These are phyloP conservation scores for Amanita fuliginea DNA, from an alignment of 768 basidiomycete genomes.

Conservation along the genomic window DNA sequence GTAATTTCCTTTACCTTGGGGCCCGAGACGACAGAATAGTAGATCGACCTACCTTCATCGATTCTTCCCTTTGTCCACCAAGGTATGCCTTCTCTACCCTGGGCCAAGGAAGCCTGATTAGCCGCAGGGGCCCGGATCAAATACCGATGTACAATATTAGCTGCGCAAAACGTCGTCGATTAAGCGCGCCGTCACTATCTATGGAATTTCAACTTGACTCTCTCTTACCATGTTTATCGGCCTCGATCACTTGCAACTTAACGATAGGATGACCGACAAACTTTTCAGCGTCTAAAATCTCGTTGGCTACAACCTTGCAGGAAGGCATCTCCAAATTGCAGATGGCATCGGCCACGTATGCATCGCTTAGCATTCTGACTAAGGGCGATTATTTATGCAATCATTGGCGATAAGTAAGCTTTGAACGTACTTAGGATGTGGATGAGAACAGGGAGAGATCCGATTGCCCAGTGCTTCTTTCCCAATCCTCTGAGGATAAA, in stretches of 20 bases:
- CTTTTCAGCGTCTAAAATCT: too few relatives aligned
- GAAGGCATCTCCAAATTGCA: background rate
- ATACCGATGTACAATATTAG: constrained; percentile 37
- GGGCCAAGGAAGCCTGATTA: constrained; percentile 30
- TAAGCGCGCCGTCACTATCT: too few relatives aligned
- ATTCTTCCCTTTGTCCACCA: constrained; percentile 50
- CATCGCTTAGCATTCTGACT: background rate
- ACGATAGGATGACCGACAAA: constrained; percentile 31
- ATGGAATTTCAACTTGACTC: constrained; percentile 19
- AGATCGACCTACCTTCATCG: constrained; percentile 34
- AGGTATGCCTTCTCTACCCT: constrained; percentile 41
- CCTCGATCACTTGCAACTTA: constrained; percentile 35
- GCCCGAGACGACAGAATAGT: too few relatives aligned
- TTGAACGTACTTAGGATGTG: too few relatives aligned
- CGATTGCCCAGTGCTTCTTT: constrained; percentile 28
- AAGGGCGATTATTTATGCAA: background rate
- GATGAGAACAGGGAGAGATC: constrained; percentile 20
- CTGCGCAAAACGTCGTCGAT: too few relatives aligned
- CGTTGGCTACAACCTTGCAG: constrained; percentile 26
- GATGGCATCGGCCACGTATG: background rate
- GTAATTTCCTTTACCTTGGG: constrained; percentile 45
- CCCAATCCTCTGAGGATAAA: constrained; percentile 41
- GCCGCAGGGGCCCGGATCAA: constrained; percentile 42
- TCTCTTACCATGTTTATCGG: constrained; percentile 32
- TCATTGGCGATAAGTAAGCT: constrained; percentile 20